A percentile compares a stretch with the other conserved stretches of the same genome.
Conservation (phyloP, 768 basidiomycete species). For the Termitomyces sp. region DNA sequence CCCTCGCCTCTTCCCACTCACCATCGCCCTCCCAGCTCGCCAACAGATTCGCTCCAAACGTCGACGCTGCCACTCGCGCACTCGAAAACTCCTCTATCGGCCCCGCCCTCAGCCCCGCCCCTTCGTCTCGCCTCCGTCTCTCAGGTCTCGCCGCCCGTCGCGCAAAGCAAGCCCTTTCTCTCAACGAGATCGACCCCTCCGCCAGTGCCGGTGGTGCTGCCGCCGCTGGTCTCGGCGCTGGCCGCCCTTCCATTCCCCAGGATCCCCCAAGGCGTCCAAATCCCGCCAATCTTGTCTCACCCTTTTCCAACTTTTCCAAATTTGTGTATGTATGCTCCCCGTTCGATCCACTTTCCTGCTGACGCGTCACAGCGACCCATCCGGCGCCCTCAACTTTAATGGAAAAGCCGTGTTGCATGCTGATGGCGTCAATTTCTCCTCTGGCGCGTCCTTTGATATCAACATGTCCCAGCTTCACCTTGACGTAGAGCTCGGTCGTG, state of each 20-base stretch:
- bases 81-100: constrained; percentile 1
- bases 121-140: constrained; percentile 15
- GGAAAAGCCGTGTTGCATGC: constrained; percentile 93
- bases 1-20: neutral
- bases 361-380: constrained; percentile 68
- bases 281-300: constrained; percentile 53
- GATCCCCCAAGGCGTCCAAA: constrained; percentile 30
- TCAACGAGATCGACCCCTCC: constrained; percentile 55
- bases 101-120: constrained; percentile 19
- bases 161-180: constrained; percentile 50
- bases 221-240: constrained; percentile 67
- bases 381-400: constrained; percentile 89
- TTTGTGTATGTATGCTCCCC: constrained; percentile 64
- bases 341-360: neutral
- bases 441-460: constrained; percentile 86
- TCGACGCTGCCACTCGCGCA: constrained; percentile 30
- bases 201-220: constrained; percentile 51
- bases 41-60: constrained; percentile 30
- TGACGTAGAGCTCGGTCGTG: constrained; percentile 90
- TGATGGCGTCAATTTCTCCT: constrained; percentile 79
- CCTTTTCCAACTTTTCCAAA: constrained; percentile 89
- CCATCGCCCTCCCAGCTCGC: constrained; percentile 14
- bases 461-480: constrained; percentile 92
- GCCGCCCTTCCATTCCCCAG: constrained; percentile 49
- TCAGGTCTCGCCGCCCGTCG: constrained; percentile 40